Evolutionary conservation across 2,329 filamentous ascomycete genomes (phyloP), one percentile per base, ranked within the genome.

Genomic region (Calycina herbarum): DNA sequence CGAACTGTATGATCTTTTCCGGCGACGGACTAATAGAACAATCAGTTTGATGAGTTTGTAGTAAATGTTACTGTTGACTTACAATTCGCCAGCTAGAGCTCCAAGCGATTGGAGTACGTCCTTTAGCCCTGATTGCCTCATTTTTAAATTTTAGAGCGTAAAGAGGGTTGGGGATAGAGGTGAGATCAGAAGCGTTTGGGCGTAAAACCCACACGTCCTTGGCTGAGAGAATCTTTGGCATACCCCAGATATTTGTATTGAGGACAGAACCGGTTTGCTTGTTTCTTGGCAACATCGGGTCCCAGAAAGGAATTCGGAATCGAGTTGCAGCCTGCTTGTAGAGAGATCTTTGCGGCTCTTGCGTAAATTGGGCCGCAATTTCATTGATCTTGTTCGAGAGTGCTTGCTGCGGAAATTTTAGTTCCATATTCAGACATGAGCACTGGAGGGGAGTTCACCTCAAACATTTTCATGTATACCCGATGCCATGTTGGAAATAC

Each of bases 401-500:
- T 20, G 38, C 17, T 62, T 62, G 60, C 60, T 62, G 24, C 7
- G 2, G 5, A 11, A 5, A 3, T 2, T 20, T 54, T 4, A 54
- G 20, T 27, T 54, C 24, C 10, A 54, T 2, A 27, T 27, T 27
- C 8, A 24, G 10, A 24, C 20, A 27, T 11, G 1, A 27, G 8
- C 1, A 42, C 6, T 2, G 27, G 15, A 60, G 24, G 33, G 24
- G 38, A 35, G 20, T 15, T 60, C 35, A 56, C 60, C 31, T 62
- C 60, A 56, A 56, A 62, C 27, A 62, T 35, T 7, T 56, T 54
- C 45, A 62, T 62, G 13, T 62, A 62, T 7, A 35, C 31, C 57
- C 60, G 60, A 20, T 62, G 60, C 60, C 60, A 62, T 27, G 60
- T 62, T 27, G 60, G 60, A 15, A 62, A 62, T 11, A 40, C 38